phyloP scores from a whole-genome alignment of 2,329 filamentous ascomycete genomes.

The Magnaporthiopsis rhizophila region DNA sequence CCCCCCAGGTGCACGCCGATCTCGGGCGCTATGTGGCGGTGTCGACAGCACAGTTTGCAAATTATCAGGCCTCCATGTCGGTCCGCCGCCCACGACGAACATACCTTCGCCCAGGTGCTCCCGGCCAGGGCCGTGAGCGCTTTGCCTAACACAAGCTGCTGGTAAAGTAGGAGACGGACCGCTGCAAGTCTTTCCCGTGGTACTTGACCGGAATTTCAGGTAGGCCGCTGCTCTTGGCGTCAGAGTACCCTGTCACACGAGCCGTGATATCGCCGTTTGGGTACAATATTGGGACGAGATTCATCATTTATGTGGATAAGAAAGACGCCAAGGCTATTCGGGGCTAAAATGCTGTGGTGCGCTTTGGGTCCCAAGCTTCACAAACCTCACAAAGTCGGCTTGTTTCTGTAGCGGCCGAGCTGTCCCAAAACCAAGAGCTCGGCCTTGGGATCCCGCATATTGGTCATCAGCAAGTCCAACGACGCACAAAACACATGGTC shows the following conservation, averaged over 20 bases:
- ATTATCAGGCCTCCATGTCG: neutral
- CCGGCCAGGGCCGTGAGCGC: slow-evolving; percentile 15
- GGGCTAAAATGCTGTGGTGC: neutral
- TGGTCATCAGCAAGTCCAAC: neutral
- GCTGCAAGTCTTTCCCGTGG: slow-evolving; percentile 23
- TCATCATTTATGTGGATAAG: neutral
- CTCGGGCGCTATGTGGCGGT: slow-evolving; percentile 32
- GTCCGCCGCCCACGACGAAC: slow-evolving; percentile 7
- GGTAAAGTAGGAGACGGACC: slow-evolving; percentile 15
- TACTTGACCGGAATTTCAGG: slow-evolving; percentile 34
- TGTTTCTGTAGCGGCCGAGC: too few relatives aligned
- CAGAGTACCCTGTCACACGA: slow-evolving; percentile 35
- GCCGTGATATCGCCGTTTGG: slow-evolving; percentile 31
- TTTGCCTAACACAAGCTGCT: slow-evolving; percentile 19
- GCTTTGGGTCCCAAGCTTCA: neutral
- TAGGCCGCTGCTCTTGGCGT: slow-evolving; percentile 31
- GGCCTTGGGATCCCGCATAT: neutral
- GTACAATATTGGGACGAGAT: slow-evolving; percentile 18
- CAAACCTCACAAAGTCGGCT: neutral
- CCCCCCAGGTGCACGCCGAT: slow-evolving; percentile 40
- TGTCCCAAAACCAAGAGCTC: neutral
- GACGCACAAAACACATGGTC: neutral
- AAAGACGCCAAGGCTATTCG: neutral
- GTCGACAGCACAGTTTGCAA: neutral
- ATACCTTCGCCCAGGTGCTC: slow-evolving; percentile 10